Conservation (phyloP, 331 rosid species). For the Arachis monticola region DNA sequence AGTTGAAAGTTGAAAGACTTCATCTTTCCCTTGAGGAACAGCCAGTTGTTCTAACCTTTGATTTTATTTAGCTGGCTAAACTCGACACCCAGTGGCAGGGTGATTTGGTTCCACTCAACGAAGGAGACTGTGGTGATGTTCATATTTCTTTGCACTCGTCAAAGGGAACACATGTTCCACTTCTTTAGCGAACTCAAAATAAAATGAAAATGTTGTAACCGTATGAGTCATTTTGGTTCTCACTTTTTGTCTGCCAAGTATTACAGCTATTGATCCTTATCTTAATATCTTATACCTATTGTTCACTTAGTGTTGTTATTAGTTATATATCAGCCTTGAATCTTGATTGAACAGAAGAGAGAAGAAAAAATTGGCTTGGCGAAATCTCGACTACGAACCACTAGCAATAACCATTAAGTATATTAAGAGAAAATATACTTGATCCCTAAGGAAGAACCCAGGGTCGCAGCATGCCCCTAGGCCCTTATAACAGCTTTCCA, state of each 20-base stretch:
- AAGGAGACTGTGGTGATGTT: conserved; percentile 3
- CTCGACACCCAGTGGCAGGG: background rate
- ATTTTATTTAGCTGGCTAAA: conserved; percentile 26
- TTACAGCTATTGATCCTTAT: background rate
- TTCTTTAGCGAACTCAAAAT: background rate
- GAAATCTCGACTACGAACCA: background rate
- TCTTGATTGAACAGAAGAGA: too few species aligned
- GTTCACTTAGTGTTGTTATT: too few species aligned
- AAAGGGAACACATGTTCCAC: background rate
- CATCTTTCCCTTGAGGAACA: conserved; percentile 6
- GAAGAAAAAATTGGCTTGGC: background rate
- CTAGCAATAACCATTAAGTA: background rate
- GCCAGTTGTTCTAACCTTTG: background rate
- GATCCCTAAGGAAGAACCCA: too few species aligned
- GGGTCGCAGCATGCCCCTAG: too few species aligned
- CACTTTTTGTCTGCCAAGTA: background rate
- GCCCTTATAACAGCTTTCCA: too few species aligned
- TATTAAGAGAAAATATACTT: too few species aligned
- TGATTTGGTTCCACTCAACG: background rate
- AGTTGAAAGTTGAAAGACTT: conserved; percentile 19
- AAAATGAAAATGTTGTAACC: conserved; percentile 8
- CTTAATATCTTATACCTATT: too few species aligned
- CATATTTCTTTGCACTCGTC: background rate
- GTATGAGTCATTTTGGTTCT: background rate
- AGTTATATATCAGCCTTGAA: too few species aligned